Base-by-base conservation (phyloP, 2,329 filamentous ascomycete genomes). In the Penicillium sp. region DNA sequence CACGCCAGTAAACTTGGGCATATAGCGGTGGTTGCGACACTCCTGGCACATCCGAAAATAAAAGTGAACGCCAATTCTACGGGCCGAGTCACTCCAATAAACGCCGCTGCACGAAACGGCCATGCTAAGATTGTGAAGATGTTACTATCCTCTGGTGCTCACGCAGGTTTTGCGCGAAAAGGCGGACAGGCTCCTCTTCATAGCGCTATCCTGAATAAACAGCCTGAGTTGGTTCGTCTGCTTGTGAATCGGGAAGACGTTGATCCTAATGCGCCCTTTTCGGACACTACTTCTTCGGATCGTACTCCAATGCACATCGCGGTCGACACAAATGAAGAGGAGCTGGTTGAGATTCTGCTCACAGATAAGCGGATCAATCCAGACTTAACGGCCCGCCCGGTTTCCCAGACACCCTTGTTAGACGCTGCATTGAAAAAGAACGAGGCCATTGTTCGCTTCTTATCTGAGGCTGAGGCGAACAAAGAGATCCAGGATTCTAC, bases 401-500 rank as follows among this genome's bases (percentile, higher is more conserved):
- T 4, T 28, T 28, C 26, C 26, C 26, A 28, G 26, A 28, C 26
- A 28, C 26, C 26, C 26, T 28, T 28, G 26, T 4, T 28, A 28
- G 26, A 28, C 26, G 26, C 26, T 28, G 26, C 26, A 28, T 28
- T 28, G 26, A 28, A 28, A 28, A 28, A 28, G 5, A 28, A 28
- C 26, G 26, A 28, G 26, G 26, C 26, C 26, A 28, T 28, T 4
- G 26, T 28, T 28, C 26, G 26, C 24, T 15, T 47, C 12, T 47
- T 47, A 38, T 38, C 38, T n/a, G 33, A 34, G 45, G 45, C 45
- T 23, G 41, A 21, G 23, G 45, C 45, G 39, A 38, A 47, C 34
- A 24, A 24, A 38, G 34, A 47, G 31, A 47, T 47, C 33, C 15
- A 47, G 36, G 45, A 47, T 47, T 23, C 23, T 34, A 47, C 45